phyloP scores from a whole-genome alignment of 495 filamentous ascomycete species.

The Daldinia vernicosa region DNA sequence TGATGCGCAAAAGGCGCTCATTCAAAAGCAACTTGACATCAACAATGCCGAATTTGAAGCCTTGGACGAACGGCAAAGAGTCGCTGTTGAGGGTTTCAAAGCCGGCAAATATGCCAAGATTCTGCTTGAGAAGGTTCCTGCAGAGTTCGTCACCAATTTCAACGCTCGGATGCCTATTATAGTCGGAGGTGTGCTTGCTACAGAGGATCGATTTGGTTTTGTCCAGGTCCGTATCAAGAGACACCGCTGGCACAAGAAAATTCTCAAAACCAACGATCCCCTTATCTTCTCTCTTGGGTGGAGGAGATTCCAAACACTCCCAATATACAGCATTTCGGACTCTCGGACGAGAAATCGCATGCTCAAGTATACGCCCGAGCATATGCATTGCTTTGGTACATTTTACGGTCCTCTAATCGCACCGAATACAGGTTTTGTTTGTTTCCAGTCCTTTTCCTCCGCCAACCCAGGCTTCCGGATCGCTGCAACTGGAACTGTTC shows the following conservation, averaged over 20 bases:
- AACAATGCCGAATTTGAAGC: constrained; percentile 91
- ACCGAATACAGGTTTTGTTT: constrained; percentile 94
- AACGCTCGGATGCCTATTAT: constrained; percentile 85
- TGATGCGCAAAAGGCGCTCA: constrained; percentile 90
- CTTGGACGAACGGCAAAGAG: constrained; percentile 80
- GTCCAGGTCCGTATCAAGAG: constrained; percentile 95
- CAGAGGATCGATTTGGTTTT: constrained; percentile 94
- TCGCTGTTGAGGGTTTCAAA: constrained; percentile 85
- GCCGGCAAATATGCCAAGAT: constrained; percentile 96
- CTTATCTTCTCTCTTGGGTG: constrained; percentile 98
- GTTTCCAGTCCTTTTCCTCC: constrained; percentile 89
- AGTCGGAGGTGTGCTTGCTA: constrained; percentile 86
- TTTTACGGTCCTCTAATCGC: constrained; percentile 95
- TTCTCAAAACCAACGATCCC: constrained; percentile 95
- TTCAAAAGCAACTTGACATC: constrained; percentile 94
- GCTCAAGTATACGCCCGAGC: constrained; percentile 97
- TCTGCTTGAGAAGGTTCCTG: constrained; percentile 85
- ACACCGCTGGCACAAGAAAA: constrained; percentile 99
- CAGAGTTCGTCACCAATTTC: constrained; percentile 91
- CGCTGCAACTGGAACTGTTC: constrained; percentile 89
- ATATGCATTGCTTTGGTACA: constrained; percentile 97
- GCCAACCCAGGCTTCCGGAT: constrained; percentile 92
- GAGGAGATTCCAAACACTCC: constrained; percentile 91
- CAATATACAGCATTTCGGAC: constrained; percentile 94
- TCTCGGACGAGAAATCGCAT: constrained; percentile 92